Evolutionary conservation across 305 asterid genomes (phyloP).

Genomic region (Petunia hybrid): DNA sequence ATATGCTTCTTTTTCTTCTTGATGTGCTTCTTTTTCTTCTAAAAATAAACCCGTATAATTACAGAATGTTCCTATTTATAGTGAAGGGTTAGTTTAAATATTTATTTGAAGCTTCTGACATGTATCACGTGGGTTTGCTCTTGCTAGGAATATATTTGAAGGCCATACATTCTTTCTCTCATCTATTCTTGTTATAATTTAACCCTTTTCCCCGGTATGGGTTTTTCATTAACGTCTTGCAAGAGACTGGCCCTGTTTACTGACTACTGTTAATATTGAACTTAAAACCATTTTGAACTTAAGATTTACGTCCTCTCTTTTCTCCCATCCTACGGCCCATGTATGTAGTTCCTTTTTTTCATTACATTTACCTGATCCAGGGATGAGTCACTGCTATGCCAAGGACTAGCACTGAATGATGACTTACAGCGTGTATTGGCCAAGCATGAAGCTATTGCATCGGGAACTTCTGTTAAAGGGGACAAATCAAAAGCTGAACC

Average conservation of each 20-base stretch:
- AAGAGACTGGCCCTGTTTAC: background rate
- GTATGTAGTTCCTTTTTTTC: conserved; percentile 22
- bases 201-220: background rate
- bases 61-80: background rate
- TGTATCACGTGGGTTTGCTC: conserved; percentile 8
- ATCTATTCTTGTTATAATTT: conserved; percentile 9
- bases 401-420: conserved; percentile 93
- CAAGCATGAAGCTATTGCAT: conserved; percentile 86
- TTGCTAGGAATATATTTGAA: conserved; percentile 2
- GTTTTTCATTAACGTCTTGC: conserved; percentile 21
- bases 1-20: background rate
- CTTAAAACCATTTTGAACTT: background rate
- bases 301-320: conserved; percentile 21
- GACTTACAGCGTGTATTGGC: conserved; percentile 92
- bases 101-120: conserved; percentile 16
- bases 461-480: conserved; percentile 63
- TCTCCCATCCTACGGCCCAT: conserved; percentile 3
- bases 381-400: conserved; percentile 90
- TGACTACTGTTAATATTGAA: background rate
- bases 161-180: background rate
- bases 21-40: conserved; percentile 20
- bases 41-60: background rate
- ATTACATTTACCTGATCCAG: conserved; percentile 47
- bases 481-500: conserved; percentile 65
- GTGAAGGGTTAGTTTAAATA: conserved; percentile 5